Percentiles rank a stretch among this genome's conserved stretches.
These are phyloP conservation scores for Hibiscus tridactylites DNA, from an alignment of 345 rosid species.

Conservation along the genomic window DNA sequence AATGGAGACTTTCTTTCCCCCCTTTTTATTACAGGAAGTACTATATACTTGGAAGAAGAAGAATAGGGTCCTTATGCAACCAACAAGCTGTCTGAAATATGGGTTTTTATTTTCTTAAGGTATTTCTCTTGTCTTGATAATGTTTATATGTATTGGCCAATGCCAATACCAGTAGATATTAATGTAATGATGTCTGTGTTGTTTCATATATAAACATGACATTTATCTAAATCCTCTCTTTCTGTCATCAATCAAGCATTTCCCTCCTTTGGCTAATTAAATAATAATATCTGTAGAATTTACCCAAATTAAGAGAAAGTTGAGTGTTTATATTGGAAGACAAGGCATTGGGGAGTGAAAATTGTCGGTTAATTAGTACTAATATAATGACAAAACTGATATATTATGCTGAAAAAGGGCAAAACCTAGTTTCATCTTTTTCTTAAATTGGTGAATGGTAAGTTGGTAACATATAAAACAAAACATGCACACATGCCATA, in stretches of 20 bases:
- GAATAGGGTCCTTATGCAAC: not conserved
- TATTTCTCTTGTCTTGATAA: no score
- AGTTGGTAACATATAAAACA: no score
- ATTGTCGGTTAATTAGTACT: no score
- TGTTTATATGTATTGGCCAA: not conserved
- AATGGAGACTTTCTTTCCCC: not conserved
- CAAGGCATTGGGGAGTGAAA: not conserved
- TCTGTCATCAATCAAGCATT: not conserved
- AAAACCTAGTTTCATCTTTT: no score
- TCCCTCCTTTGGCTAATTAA: not conserved
- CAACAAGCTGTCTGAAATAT: not conserved
- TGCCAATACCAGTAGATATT: not conserved
- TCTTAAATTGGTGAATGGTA: no score
- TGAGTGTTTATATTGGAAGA: not conserved
- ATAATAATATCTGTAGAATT: not conserved
- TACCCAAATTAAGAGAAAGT: not conserved
- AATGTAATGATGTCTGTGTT: not conserved
- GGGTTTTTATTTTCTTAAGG: not conserved
- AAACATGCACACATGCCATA: no score
- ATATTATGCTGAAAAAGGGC: not conserved
- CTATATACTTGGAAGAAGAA: not conserved
- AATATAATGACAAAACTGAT: not conserved
- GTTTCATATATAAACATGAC: not conserved
- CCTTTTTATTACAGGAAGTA: not conserved
- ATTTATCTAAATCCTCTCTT: not conserved